Conservation (phyloP, 2,329 filamentous ascomycete genomes). For the Colletotrichum sp. region DNA sequence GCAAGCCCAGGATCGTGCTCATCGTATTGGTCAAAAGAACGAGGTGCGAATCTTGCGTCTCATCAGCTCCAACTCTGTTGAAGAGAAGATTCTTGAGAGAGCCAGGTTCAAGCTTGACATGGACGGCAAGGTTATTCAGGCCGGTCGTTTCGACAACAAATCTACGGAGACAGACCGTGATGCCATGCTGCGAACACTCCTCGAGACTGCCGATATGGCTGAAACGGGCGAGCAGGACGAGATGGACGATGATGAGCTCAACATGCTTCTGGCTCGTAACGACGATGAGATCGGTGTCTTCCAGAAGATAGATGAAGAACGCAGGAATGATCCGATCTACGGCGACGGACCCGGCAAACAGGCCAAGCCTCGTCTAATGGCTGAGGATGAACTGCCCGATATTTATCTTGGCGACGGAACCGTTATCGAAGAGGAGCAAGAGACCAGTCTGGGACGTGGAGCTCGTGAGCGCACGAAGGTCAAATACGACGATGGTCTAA, state of each 20-base stretch:
- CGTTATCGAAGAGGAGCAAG: constrained; percentile 78
- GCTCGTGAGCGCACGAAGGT: constrained; percentile 94
- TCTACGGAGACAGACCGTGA: constrained; percentile 98
- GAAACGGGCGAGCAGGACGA: constrained; percentile 83
- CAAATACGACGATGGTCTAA: constrained; percentile 95
- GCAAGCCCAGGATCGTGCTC: constrained; percentile 98
- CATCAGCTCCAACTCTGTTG: constrained; percentile 95
- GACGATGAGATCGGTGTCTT: constrained; percentile 81
- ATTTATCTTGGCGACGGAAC: constrained; percentile 91
- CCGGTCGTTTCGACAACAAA: constrained; percentile 99
- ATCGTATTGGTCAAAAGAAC: constrained; percentile 99
- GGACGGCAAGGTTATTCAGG: constrained; percentile 99
- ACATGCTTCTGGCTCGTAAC: constrained; percentile 88
- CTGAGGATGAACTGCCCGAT: constrained; percentile 87
- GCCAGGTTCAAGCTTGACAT: constrained; percentile 98
- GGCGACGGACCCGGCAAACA: constrained; percentile 69
- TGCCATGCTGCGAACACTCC: constrained; percentile 89
- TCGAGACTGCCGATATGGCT: constrained; percentile 80
- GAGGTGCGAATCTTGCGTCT: constrained; percentile 95
- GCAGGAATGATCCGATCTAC: constrained; percentile 70
- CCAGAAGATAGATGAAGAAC: constrained; percentile 82
- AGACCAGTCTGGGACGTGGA: constrained; percentile 80
- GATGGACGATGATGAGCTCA: constrained; percentile 98
- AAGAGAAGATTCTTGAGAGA: constrained; percentile 97
- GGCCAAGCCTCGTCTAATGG: constrained; percentile 79